Evolutionary conservation across 169 alveolate genomes (phyloP), one percentile per base, ranked within the genome.

Genomic region (Plasmodium fragile): DNA sequence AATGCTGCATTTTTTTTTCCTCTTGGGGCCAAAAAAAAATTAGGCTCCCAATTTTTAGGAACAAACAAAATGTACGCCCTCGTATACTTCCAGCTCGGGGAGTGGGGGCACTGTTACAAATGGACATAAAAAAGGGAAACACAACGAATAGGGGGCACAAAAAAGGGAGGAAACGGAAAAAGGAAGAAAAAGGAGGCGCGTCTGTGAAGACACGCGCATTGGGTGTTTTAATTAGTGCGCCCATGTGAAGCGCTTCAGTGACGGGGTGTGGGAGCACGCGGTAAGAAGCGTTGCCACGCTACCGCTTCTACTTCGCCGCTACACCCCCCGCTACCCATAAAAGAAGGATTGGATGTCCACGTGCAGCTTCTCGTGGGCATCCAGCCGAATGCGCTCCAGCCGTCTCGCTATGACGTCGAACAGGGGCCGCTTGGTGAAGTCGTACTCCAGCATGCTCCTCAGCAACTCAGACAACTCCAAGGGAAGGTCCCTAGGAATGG

Each of bases 401-500:
- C 81, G 59, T 49, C 36, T 78, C 7, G 94, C 89, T 22, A 89
- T 89, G 11, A 89, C 90, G 71, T 89, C 65, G 81, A 89, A 89
- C 18, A 89, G 89, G 6, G 94, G 94, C 70, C 94, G 59, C 81
- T 65, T 78, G 39, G 94, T 89, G 49, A 89, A 89, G 52, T 89
- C 94, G 81, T 78, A 89, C 25, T 89, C 82, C 71, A 89, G 18
- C 82, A 77, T 77, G 36, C 94, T 89, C 43, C 30, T 89, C 81
- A 89, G 32, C 22, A 89, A 34, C 18, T 89, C 65, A 5, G 94
- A 89, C 52, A 89, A 22, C 32, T 89, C 90, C 13, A 6, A 59
- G 13, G 94, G 94, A 10, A 89, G 59, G 45, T 89, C 94, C n/a
- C 32, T 89, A 7, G 94, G 94, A 16, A 89, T 89, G 71, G 94